A percentile compares a stretch with the other conserved stretches of the same genome.
Conservation (phyloP, 495 filamentous ascomycete species). For the Penicillium egyptiacum region DNA sequence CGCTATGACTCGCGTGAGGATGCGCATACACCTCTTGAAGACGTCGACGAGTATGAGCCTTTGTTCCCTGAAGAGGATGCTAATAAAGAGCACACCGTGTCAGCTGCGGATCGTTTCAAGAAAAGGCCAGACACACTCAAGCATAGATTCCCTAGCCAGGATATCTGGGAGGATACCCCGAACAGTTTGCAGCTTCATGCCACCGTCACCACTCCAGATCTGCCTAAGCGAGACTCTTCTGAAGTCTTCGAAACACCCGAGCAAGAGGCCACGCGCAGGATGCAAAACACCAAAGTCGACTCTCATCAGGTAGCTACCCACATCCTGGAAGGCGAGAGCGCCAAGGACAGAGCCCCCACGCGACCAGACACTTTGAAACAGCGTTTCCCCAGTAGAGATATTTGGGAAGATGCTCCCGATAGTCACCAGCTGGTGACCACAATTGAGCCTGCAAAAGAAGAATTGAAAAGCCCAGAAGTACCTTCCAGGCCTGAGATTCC, state of each 20-base stretch:
- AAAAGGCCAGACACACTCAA: conserved; percentile 59
- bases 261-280: conserved; percentile 53
- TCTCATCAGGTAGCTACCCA: conserved; percentile 47
- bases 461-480: conserved; percentile 42
- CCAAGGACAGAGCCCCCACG: conserved; percentile 40
- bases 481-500: conserved; percentile 46
- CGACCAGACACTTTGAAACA: conserved; percentile 58
- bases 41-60: conserved; percentile 93
- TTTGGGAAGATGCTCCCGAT: conserved; percentile 95
- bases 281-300: conserved; percentile 47
- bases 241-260: conserved; percentile 56
- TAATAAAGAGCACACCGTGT: conserved; percentile 56
- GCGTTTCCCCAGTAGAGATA: conserved; percentile 89
- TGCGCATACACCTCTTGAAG: conserved; percentile 71
- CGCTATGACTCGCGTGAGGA: conserved; percentile 55
- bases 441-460: conserved; percentile 61
- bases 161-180: conserved; percentile 97
- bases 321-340: conserved; percentile 35
- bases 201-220: conserved; percentile 80
- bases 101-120: conserved; percentile 61
- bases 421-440: conserved; percentile 79
- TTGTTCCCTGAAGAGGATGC: conserved; percentile 83
- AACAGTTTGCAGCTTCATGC: conserved; percentile 80
- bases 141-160: conserved; percentile 86
- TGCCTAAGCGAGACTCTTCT: conserved; percentile 29